Evolutionary conservation across 2,329 filamentous ascomycete species (phyloP), one percentile per base, ranked within the genome.

Genomic region (Leptosphaerulina australis): DNA sequence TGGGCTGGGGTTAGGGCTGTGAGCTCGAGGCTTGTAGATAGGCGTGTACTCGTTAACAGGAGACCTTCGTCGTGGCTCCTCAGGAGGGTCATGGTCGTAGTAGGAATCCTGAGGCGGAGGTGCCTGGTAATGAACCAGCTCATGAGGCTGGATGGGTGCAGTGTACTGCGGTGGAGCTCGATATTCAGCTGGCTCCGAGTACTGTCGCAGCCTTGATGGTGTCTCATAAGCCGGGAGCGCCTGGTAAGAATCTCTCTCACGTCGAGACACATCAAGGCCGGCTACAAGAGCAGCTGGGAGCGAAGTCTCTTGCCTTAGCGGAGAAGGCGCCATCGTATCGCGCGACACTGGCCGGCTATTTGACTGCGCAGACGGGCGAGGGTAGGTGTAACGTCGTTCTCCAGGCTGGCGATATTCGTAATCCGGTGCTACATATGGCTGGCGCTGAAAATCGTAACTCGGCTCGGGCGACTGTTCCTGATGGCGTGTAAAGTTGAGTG

Each of bases 71-170:
- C 60, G 62, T 4, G 69, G 69, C 53, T 73, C 67, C 44, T 73
- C 68, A 9, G 68, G 70, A 1, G 70, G 61, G 10, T 67, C 76
- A 49, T 78, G 74, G 28, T 79, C 75, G 40, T 79, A 78, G n/a
- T 74, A 70, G 5, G 40, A 35, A 22, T 76, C 72, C n/a, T 76
- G 64, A 67, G 62, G 11, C 58, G 60, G 17, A 54, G 55, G 12
- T 0, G 66, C 56, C 11, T 66, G 59, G 35, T 67, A 60, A 26
- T 71, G 64, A 9, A 60, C 58, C 33, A 72, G 41, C n/a, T 64
- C 60, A 36, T 69, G 62, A 2, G 66, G 64, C 15, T 61, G 62
- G 14, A 60, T 46, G 2, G 69, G 62, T 8, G 60, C 53, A 10
- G 71, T 65, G 44, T 71, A 72, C 28, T 70, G 62, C 4, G 69